A percentile compares a stretch with the other conserved stretches of the same genome.
These are phyloP conservation scores for Thalassiosira hispida DNA, from an alignment of 352 stramenopile species.

Conservation along the genomic window DNA sequence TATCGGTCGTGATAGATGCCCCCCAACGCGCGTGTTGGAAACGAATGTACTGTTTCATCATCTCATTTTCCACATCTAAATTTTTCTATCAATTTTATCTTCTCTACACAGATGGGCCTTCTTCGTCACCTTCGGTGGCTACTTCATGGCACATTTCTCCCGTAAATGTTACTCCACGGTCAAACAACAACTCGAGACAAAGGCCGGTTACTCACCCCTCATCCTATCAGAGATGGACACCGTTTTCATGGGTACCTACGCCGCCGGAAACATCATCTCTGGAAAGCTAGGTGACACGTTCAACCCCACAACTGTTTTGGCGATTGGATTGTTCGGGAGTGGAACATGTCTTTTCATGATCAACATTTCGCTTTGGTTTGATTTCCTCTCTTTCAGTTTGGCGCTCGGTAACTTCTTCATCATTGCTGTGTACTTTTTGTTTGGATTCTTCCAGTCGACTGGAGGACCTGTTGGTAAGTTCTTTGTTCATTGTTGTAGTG, in stretches of 20 bases:
- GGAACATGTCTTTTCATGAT: slow-evolving; percentile 86
- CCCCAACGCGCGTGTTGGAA: no score
- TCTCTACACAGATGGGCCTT: slow-evolving; percentile 80
- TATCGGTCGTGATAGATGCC: not conserved
- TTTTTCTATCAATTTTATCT: slow-evolving; percentile 12
- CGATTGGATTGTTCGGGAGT: slow-evolving; percentile 86
- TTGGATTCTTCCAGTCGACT: slow-evolving; percentile 84
- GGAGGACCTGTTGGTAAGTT: slow-evolving; percentile 80
- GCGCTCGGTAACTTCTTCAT: slow-evolving; percentile 84
- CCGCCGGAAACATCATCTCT: slow-evolving; percentile 86
- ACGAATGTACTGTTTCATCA: no score
- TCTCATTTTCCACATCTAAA: not conserved
- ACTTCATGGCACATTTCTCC: slow-evolving; percentile 88
- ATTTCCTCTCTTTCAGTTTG: slow-evolving; percentile 68
- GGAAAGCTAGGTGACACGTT: slow-evolving; percentile 88
- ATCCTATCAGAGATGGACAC: slow-evolving; percentile 87
- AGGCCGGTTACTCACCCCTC: slow-evolving; percentile 71
- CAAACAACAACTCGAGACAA: slow-evolving; percentile 82
- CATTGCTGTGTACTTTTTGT: slow-evolving; percentile 80
- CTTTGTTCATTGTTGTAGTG: slow-evolving; percentile 1
- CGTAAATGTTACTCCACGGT: slow-evolving; percentile 89
- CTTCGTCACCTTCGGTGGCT: slow-evolving; percentile 87
- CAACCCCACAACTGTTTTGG: slow-evolving; percentile 84
- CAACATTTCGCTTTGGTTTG: slow-evolving; percentile 80
- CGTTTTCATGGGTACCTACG: slow-evolving; percentile 86